phyloP scores from a whole-genome alignment of 1,139 yeast genomes.

The Suhomyces bolitotheri region DNA sequence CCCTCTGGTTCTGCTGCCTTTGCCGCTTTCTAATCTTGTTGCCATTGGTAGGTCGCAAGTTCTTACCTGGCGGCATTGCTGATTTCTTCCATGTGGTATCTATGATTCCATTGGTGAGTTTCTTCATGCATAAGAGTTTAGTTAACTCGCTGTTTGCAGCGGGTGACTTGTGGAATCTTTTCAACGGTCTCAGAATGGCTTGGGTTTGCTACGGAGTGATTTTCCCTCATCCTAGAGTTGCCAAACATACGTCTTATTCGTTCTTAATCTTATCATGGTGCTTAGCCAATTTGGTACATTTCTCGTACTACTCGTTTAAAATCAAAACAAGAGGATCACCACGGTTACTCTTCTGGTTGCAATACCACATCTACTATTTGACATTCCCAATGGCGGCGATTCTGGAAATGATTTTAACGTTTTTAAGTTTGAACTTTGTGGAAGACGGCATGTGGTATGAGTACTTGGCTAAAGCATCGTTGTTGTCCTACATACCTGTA shows the following conservation, averaged over 20 bases:
- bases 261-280: conserved; percentile 50
- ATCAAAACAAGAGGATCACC: conserved; percentile 38
- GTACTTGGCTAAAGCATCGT: conserved; percentile 24
- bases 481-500: conserved; percentile 39
- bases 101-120: conserved; percentile 33
- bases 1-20: conserved; percentile 55
- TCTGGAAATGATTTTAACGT: conserved; percentile 54
- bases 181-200: conserved; percentile 35
- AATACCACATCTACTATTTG: conserved; percentile 42
- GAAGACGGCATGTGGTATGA: conserved; percentile 36
- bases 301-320: conserved; percentile 49
- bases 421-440: conserved; percentile 50
- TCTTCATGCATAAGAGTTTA: conserved; percentile 25
- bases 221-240: conserved; percentile 49
- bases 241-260: conserved; percentile 51
- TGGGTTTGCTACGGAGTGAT: conserved; percentile 50
- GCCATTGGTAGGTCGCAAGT: conserved; percentile 62
- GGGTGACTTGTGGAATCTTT: conserved; percentile 30
- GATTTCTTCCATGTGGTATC: conserved; percentile 57
- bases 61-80: conserved; percentile 70
- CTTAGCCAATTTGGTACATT: conserved; percentile 41
- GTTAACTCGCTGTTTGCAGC: conserved; percentile 11
- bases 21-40: conserved; percentile 51
- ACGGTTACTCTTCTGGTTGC: conserved; percentile 36
- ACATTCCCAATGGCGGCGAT: conserved; percentile 47